These are phyloP conservation scores for Solanum piurae DNA, from an alignment of 257 asterid genomes.

Conservation along the genomic window DNA sequence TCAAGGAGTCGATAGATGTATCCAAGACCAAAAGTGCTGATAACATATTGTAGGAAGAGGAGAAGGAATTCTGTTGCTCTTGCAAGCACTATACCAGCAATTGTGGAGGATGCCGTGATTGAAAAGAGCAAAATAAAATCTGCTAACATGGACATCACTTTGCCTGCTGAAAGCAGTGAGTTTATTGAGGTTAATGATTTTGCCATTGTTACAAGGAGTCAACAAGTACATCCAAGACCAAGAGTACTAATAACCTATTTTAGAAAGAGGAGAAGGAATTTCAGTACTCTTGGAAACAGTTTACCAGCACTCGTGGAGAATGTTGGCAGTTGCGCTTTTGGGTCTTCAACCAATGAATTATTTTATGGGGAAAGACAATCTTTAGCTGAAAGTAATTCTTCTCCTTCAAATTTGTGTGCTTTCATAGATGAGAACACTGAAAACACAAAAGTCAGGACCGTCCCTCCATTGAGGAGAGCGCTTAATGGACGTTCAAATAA, in stretches of 20 bases:
- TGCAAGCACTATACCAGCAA: not conserved
- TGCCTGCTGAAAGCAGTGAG: not conserved
- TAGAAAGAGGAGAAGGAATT: not conserved
- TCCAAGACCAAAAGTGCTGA: not conserved
- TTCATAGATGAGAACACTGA: too few species aligned
- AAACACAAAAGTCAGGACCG: too few species aligned
- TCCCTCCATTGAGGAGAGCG: constrained; percentile 15
- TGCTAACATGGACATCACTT: not conserved
- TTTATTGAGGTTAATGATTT: not conserved
- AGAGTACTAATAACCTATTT: not conserved
- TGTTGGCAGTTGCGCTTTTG: not conserved
- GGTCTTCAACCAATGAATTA: not conserved
- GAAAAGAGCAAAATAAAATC: not conserved
- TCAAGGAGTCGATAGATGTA: not conserved
- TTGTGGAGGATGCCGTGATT: not conserved
- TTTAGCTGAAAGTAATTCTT: too few species aligned
- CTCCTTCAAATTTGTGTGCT: too few species aligned
- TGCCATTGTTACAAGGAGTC: not conserved
- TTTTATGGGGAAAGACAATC: not conserved
- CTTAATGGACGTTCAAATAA: constrained; percentile 14
- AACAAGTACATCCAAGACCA: not conserved
- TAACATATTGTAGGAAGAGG: not conserved
- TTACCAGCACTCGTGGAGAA: not conserved
- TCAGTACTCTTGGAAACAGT: not conserved
- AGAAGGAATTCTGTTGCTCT: not conserved